phyloP scores from a whole-genome alignment of 2,329 filamentous ascomycete species.

The Hyphodiscus sp. region DNA sequence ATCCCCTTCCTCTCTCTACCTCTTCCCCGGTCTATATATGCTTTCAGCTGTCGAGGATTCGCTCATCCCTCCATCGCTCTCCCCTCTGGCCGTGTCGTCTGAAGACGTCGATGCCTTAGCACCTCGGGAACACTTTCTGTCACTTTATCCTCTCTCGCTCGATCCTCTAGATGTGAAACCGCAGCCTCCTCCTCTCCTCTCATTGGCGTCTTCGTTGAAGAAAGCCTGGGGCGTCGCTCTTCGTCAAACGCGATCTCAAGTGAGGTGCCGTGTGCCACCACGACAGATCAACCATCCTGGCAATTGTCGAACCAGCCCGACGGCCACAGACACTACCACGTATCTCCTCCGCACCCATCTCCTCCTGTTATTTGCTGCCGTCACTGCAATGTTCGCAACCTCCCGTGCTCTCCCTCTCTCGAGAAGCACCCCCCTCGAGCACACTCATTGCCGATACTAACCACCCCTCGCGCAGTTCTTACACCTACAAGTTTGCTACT shows the following conservation, averaged over 20 bases:
- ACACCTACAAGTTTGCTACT: slow-evolving; percentile 19
- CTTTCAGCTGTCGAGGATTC: background rate
- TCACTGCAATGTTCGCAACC: slow-evolving; percentile 7
- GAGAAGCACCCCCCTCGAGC: background rate
- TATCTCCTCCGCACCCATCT: background rate
- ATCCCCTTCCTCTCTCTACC: slow-evolving; percentile 1
- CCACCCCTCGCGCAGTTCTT: slow-evolving; percentile 20
- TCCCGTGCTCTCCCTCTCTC: slow-evolving; percentile 5
- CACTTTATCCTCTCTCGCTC: background rate
- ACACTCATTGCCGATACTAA: slow-evolving; percentile 14
- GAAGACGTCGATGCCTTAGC: background rate
- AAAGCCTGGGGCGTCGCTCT: background rate
- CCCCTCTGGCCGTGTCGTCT: background rate
- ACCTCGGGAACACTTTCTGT: background rate
- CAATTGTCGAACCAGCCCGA: background rate
- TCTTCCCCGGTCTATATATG: slow-evolving; percentile 1
- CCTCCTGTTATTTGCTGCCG: background rate
- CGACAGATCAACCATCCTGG: background rate
- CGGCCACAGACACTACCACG: background rate
- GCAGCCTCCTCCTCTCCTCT: background rate
- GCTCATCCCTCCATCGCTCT: background rate
- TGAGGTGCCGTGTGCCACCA: background rate
- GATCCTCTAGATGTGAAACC: background rate
- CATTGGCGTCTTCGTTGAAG: slow-evolving; percentile 5
- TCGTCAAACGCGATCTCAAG: slow-evolving; percentile 4